Base-by-base conservation (phyloP, 2,329 filamentous ascomycete genomes). In the Neophaeococcomyces mojaviensis region DNA sequence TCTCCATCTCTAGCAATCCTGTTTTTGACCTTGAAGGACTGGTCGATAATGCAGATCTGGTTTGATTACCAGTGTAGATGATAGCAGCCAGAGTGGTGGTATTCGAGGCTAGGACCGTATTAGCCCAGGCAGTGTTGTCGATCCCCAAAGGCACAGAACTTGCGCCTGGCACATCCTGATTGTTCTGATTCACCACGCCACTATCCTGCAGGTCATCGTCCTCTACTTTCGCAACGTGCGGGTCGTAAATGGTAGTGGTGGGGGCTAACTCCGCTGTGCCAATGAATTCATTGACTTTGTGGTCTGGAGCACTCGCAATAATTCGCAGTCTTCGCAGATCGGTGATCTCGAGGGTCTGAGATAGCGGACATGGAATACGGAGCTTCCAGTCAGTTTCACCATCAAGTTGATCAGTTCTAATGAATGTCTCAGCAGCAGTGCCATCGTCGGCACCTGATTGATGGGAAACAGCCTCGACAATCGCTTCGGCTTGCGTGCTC, bases 321-420 rank as follows among this genome's bases (percentile, higher is more conserved):
- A 98, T 78, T 35, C 71, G 72, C 9, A 84, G 63, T 30, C 76
- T 70, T 2, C 70, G 69, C 44, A 95, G 81, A 54, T 95, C 86
- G 37, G 79, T 77, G 1, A 82, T 68, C 0, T 81, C 68, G 16
- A 98, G 70, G n/a, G 72, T 77, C 60, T 98, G 92, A 1, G 89
- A 90, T 20, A 97, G 67, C 0, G 86, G 80, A 10, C 88, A 92
- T 1, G 92, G 88, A 30, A 97, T 67, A 24, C 94, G 82, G 47
- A 98, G 71, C 67, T 98, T 98, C 94, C 92, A 98, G 61, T 98
- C 92, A 0, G 92, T 98, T 68, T 98, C 92, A 56, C 92, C 92
- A 59, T 98, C 92, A 8, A 98, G 75, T 62, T 98, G 92, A 64
- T 98, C 92, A 2, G 94, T 98, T 49, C 92, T 79, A 60, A 98